Percentiles rank a stretch among this genome's conserved stretches.
These are phyloP conservation scores for Syzygium grande DNA, from an alignment of 345 rosid genomes.

Conservation along the genomic window DNA sequence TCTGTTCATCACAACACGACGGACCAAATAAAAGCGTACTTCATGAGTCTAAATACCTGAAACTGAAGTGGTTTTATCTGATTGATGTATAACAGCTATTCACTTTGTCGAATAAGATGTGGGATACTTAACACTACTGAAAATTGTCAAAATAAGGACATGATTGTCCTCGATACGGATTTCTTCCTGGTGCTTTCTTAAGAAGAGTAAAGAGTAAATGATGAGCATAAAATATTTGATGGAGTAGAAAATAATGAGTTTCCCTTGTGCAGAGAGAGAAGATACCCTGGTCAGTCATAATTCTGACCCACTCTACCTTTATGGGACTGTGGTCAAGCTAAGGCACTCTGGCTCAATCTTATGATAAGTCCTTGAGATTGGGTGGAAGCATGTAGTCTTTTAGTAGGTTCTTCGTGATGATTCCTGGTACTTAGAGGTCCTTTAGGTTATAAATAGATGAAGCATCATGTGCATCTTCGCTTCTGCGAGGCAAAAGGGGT, in stretches of 20 bases:
- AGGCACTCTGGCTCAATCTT: background rate
- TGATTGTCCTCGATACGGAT: background rate
- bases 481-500: background rate
- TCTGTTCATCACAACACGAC: background rate
- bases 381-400: background rate
- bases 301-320: background rate
- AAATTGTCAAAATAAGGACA: background rate
- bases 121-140: background rate
- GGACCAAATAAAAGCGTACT: background rate
- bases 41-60: background rate
- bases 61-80: background rate
- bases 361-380: background rate
- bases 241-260: background rate
- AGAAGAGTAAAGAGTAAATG: background rate
- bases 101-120: background rate
- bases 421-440: background rate
- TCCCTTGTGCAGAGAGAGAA: background rate
- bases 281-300: background rate
- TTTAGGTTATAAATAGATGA: background rate
- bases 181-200: background rate
- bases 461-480: background rate
- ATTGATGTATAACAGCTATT: background rate
- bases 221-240: background rate
- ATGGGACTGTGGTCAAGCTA: background rate
- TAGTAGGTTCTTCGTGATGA: background rate